Evolutionary conservation across 2,329 filamentous ascomycete genomes (phyloP), one percentile per base, ranked within the genome.

Genomic region (Neonectria hederae): DNA sequence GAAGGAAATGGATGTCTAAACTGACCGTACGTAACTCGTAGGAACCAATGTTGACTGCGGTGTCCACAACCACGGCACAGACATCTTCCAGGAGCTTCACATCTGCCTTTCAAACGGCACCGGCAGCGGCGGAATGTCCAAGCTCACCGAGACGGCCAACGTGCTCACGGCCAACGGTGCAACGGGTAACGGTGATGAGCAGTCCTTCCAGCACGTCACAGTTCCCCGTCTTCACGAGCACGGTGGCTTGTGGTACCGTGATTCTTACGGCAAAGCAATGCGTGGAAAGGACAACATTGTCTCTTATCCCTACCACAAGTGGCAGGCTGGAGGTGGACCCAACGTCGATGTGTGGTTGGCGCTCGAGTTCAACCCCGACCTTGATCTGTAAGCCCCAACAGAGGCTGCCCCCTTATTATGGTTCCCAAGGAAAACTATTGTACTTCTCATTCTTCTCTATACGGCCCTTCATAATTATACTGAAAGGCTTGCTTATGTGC

Each of bases 311-410:
- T 57, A 30, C 5, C 63, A 65, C n/a, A 58, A 56, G 40, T 62
- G 53, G 63, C 59, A 65, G 38, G 63, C 63, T 10, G 63, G 63
- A 0, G 54, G 30, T 4, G 59, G 43, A 9, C 59, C 63, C 6
- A 42, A 65, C 22, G 38, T 65, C 11, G 63, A 65, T 54, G 13
- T 65, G n/a, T 65, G 63, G 63, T 46, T 65, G 38, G 63, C 63
- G 10, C 22, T 65, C 13, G 59, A 65, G 63, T 65, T 65, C 4
- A 60, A 63, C 45, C 52, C 52, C 17, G 49, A 52, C 10, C 10
- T 22, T 4, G 21, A 45, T 7, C 10, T 45, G 21, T 45, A 24
- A 45, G 30, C 30, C 30, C 3, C 28, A 10, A 32, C 10, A 13
- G 3, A 11, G 30, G 30, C 30, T 3, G 5, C 4, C 30, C 30